Conservation (phyloP, 2,329 filamentous ascomycete species). For the Aspergillus fumigatus region DNA sequence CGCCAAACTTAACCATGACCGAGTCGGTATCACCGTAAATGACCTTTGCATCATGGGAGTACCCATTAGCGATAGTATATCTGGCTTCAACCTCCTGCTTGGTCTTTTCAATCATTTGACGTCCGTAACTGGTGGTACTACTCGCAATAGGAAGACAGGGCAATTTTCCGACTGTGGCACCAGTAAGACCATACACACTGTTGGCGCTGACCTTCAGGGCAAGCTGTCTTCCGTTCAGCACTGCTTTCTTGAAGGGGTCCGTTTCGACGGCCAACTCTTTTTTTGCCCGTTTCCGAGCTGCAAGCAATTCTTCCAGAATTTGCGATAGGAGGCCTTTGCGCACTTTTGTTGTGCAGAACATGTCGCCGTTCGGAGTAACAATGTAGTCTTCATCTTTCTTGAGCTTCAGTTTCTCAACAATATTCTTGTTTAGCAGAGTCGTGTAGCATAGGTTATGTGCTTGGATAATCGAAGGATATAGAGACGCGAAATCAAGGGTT, state of each 20-base stretch:
- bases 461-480: slow-evolving; percentile 98
- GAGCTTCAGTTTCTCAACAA: slow-evolving; percentile 69
- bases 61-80: slow-evolving; percentile 91
- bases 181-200: slow-evolving; percentile 94
- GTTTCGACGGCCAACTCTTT: slow-evolving; percentile 82
- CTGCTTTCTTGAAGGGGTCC: slow-evolving; percentile 95
- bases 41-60: slow-evolving; percentile 89
- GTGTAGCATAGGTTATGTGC: slow-evolving; percentile 98
- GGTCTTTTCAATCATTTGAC: slow-evolving; percentile 98
- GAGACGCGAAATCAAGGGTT: slow-evolving; percentile 95
- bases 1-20: slow-evolving; percentile 99
- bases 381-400: slow-evolving; percentile 94
- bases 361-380: slow-evolving; percentile 87
- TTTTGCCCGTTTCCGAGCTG: slow-evolving; percentile 93
- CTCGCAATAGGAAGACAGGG: slow-evolving; percentile 93
- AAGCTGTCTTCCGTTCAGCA: slow-evolving; percentile 93
- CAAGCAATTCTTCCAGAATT: slow-evolving; percentile 88
- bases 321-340: slow-evolving; percentile 89
- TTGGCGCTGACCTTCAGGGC: slow-evolving; percentile 96
- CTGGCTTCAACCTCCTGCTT: slow-evolving; percentile 89
- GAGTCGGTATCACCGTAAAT: slow-evolving; percentile 99
- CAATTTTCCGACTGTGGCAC: slow-evolving; percentile 91
- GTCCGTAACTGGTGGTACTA: slow-evolving; percentile 93
- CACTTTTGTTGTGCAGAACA: slow-evolving; percentile 82
- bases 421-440: slow-evolving; percentile 75